These are phyloP conservation scores for Elongisporangium prolatum DNA, from an alignment of 352 stramenopile genomes.

Conservation along the genomic window DNA sequence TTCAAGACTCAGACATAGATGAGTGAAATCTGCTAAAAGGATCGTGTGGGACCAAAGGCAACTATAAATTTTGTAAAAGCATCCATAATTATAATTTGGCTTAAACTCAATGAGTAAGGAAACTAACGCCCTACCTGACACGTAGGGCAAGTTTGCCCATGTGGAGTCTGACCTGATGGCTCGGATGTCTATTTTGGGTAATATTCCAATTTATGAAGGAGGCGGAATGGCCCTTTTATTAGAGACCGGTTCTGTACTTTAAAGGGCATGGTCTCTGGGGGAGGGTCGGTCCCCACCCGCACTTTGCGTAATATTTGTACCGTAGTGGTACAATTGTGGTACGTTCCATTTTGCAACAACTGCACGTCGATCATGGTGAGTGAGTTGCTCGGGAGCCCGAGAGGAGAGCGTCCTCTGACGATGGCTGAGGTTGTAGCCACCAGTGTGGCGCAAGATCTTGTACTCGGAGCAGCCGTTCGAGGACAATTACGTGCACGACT, in stretches of 20 bases:
- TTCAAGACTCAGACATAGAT: background rate
- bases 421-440: constrained; percentile 1
- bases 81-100: constrained; percentile 16
- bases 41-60: background rate
- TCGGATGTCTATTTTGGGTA: constrained; percentile 31
- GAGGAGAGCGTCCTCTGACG: background rate
- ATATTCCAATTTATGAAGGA: constrained; percentile 72
- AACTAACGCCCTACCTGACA: constrained; percentile 88
- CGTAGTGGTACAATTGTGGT: background rate
- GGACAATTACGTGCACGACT: constrained; percentile 88
- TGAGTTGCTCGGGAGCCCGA: background rate
- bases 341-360: background rate
- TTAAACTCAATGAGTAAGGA: constrained; percentile 94
- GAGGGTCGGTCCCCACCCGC: constrained; percentile 44
- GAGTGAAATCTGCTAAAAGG: too few species aligned
- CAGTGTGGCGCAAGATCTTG: constrained; percentile 83
- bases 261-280: constrained; percentile 20
- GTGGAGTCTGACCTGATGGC: constrained; percentile 18
- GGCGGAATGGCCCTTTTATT: constrained; percentile 61
- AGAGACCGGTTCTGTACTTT: constrained; percentile 34
- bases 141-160: constrained; percentile 36
- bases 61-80: background rate
- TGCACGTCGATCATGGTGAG: background rate
- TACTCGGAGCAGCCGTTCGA: constrained; percentile 86
- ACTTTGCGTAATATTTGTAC: background rate